Percentiles rank a stretch among this genome's conserved stretches.
phyloP scores from a whole-genome alignment of 2,329 filamentous ascomycete species.

The Incumbomyces delicatus region DNA sequence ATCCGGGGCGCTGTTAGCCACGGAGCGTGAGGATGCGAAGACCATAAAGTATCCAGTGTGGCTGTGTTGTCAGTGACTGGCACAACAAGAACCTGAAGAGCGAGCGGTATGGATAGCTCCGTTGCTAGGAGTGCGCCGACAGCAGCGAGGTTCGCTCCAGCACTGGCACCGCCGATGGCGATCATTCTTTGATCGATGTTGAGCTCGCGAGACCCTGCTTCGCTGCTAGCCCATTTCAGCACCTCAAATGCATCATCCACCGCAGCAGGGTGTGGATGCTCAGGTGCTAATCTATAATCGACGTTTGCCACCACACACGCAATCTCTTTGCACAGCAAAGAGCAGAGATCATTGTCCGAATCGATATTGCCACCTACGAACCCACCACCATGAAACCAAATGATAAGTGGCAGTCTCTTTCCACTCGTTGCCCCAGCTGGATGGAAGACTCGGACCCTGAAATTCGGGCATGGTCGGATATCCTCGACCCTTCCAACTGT shows the following conservation, averaged over 20 bases:
- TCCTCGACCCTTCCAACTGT: constrained; percentile 39
- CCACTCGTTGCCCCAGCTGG: constrained; percentile 31
- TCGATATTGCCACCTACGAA: constrained; percentile 50
- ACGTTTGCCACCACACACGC: constrained; percentile 45
- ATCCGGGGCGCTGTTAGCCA: constrained; percentile 29
- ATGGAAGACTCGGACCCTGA: constrained; percentile 42
- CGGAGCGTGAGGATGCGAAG: constrained; percentile 19
- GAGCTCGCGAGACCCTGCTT: constrained; percentile 29
- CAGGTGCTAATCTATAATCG: constrained; percentile 49
- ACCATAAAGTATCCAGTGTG: constrained; percentile 21
- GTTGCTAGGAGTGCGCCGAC: constrained; percentile 43
- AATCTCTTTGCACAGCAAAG: constrained; percentile 39
- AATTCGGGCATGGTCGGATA: constrained; percentile 19
- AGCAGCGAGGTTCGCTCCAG: constrained; percentile 43
- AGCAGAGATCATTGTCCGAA: constrained; percentile 47
- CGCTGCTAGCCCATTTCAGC: constrained; percentile 37
- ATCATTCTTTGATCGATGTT: constrained; percentile 36
- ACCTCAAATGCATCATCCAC: constrained; percentile 48
- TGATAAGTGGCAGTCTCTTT: constrained; percentile 44
- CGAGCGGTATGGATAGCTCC: constrained; percentile 27
- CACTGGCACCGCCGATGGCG: constrained; percentile 42
- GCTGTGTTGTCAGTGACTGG: constrained; percentile 52
- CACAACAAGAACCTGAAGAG: constrained; percentile 45
- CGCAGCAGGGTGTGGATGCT: constrained; percentile 47
- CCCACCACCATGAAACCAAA: constrained; percentile 51